Evolutionary conservation across 1,284 basidiomycete species (phyloP).

Genomic region (Cutaneotrichosporon sp.): DNA sequence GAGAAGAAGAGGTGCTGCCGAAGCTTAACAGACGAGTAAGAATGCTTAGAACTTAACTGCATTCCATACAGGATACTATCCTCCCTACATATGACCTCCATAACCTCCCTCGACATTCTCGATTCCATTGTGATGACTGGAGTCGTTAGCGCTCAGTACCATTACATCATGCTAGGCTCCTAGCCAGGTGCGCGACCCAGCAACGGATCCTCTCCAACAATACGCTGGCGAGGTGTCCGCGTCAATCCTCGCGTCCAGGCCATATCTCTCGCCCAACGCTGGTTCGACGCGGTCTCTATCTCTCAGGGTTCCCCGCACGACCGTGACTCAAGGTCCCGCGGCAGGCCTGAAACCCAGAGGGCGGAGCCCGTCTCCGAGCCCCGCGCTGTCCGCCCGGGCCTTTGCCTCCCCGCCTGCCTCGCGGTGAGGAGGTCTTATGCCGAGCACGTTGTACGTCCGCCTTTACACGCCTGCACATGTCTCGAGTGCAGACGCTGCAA

Average conservation of each 20-base stretch:
- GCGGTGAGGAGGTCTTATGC: slow-evolving; percentile 11
- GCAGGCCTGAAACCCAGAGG: slow-evolving; percentile 23
- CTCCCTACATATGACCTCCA: too few species aligned
- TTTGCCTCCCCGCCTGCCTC: slow-evolving; percentile 16
- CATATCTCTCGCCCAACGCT: slow-evolving; percentile 8
- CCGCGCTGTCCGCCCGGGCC: slow-evolving; percentile 13
- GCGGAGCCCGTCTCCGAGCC: not conserved
- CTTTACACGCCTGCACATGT: slow-evolving; percentile 13
- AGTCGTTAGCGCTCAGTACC: slow-evolving; percentile 57
- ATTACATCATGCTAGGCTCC: slow-evolving; percentile 54
- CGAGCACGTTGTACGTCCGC: slow-evolving; percentile 19
- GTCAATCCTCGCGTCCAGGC: slow-evolving; percentile 12
- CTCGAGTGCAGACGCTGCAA: slow-evolving; percentile 8
- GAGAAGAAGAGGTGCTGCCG: too few species aligned
- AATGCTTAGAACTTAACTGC: too few species aligned
- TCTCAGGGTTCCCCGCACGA: slow-evolving; percentile 4
- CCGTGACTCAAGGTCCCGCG: slow-evolving; percentile 2
- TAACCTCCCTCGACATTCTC: too few species aligned
- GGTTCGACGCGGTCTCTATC: slow-evolving; percentile 9
- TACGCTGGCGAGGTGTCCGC: not conserved
- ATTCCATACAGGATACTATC: too few species aligned
- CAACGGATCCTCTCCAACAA: not conserved
- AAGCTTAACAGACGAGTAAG: too few species aligned
- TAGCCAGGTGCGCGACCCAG: slow-evolving; percentile 1
- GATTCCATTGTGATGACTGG: too few species aligned